phyloP scores from a whole-genome alignment of 2,329 filamentous ascomycete genomes.

The Fusarium staphyleae region DNA sequence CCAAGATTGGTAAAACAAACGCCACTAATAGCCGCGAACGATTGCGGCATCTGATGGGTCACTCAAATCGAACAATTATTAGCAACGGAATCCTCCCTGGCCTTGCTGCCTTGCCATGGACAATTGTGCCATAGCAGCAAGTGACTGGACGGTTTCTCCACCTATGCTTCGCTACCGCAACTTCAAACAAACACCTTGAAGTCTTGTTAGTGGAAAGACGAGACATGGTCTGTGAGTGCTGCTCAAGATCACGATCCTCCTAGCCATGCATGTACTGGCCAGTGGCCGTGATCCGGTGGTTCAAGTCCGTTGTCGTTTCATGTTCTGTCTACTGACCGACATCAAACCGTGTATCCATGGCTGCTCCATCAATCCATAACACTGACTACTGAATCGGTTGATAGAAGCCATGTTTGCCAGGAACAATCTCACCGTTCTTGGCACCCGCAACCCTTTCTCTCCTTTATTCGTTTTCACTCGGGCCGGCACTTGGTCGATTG shows the following conservation, averaged over 20 bases:
- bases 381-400: constrained; percentile 1
- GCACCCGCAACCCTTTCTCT: neutral
- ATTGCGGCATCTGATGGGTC: constrained; percentile 20
- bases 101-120: constrained; percentile 29
- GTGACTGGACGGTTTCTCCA: constrained; percentile 9
- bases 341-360: neutral
- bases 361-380: constrained; percentile 3
- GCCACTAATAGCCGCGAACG: constrained; percentile 27
- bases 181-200: neutral
- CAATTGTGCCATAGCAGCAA: constrained; percentile 30
- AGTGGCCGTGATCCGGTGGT: neutral
- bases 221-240: constrained; percentile 1
- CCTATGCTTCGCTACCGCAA: constrained; percentile 8
- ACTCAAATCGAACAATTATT: constrained; percentile 33
- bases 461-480: neutral
- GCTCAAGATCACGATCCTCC: constrained; percentile 5
- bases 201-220: constrained; percentile 1
- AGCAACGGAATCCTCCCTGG: constrained; percentile 29
- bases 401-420: neutral
- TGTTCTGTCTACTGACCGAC: constrained; percentile 1
- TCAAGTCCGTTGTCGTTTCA: neutral
- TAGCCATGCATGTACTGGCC: neutral
- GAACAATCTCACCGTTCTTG: no score
- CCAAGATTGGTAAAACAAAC: neutral
- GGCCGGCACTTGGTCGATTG: constrained; percentile 19